phyloP scores from a whole-genome alignment of 2,329 filamentous ascomycete species.

The Epichloe sibirici region DNA sequence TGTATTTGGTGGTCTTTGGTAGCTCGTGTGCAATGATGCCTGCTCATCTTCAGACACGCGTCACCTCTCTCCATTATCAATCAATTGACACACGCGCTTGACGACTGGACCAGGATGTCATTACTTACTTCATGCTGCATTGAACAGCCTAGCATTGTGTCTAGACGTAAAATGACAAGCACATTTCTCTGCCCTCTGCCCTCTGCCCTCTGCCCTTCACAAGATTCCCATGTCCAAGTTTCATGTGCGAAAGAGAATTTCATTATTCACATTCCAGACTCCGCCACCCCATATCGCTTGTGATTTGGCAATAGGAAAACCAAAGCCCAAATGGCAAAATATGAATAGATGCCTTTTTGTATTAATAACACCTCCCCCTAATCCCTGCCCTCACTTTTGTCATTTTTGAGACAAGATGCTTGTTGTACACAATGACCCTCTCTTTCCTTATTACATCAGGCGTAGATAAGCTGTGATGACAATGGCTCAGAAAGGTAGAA shows the following conservation, averaged over 20 bases:
- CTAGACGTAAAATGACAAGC: neutral
- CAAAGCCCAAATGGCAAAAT: neutral
- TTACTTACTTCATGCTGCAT: neutral
- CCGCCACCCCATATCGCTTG: neutral
- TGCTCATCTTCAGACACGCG: too few species aligned
- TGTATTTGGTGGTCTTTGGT: too few species aligned
- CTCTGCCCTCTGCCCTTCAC: neutral
- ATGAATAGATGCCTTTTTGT: slow-evolving; percentile 3
- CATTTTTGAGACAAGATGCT: neutral
- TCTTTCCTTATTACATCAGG: neutral
- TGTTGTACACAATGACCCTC: slow-evolving; percentile 6
- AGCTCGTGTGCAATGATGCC: too few species aligned
- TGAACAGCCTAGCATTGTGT: neutral
- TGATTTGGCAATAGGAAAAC: neutral
- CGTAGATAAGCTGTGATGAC: neutral
- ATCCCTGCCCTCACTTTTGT: neutral
- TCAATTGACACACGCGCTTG: too few species aligned
- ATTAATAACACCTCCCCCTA: neutral
- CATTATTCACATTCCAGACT: slow-evolving; percentile 1
- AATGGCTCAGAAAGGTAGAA: neutral
- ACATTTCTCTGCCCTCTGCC: neutral
- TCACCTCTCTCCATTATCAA: too few species aligned
- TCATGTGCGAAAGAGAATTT: neutral
- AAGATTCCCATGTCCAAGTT: slow-evolving; percentile 2
- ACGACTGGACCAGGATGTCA: neutral